Evolutionary conservation across 306 rosid species (phyloP).

Genomic region (Prosopis cineraria): DNA sequence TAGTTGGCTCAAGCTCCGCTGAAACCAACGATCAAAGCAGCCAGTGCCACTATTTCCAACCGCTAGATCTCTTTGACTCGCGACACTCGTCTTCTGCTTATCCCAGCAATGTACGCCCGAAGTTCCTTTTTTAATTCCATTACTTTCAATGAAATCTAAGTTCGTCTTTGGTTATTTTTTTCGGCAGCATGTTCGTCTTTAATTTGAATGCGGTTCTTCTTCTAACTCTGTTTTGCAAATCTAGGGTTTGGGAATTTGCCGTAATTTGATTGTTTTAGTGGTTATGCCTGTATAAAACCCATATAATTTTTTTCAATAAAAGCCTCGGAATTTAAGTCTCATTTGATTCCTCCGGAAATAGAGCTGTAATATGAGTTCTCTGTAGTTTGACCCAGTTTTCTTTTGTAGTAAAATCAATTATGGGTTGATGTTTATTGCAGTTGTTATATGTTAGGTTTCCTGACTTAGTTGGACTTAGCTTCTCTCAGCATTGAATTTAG

Average conservation of each 20-base stretch:
- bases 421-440: background rate
- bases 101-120: constrained; percentile 4
- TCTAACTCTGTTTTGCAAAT: background rate
- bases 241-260: constrained; percentile 9
- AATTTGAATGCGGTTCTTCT: background rate
- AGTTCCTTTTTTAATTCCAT: background rate
- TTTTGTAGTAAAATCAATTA: background rate
- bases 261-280: background rate
- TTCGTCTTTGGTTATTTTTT: background rate
- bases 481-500: background rate
- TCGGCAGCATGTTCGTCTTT: background rate
- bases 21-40: background rate
- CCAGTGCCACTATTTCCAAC: background rate
- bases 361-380: background rate
- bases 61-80: background rate
- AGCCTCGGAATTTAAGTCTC: no score
- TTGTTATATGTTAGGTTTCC: background rate
- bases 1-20: background rate
- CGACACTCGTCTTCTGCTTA: background rate
- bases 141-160: background rate
- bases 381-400: background rate
- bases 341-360: background rate
- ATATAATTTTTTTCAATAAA: background rate
- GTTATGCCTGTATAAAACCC: background rate
- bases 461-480: background rate